A percentile compares a stretch with the other conserved stretches of the same genome.
These are phyloP conservation scores for Cucurbita ficifolia DNA, from an alignment of 306 rosid genomes.

Conservation along the genomic window DNA sequence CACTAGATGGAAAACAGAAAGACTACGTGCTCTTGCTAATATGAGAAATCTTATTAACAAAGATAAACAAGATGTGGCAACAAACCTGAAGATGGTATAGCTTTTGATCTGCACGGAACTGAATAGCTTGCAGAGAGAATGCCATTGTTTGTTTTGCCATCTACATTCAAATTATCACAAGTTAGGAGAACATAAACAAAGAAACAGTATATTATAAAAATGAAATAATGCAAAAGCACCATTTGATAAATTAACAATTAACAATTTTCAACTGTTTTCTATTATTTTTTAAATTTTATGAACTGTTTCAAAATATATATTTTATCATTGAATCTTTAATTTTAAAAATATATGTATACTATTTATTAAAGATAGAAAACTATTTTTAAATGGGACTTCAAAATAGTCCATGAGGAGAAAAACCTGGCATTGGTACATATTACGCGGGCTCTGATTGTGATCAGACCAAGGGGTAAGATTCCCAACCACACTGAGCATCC, in stretches of 20 bases:
- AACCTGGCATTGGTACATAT: slow-evolving; percentile 99
- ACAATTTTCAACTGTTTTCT: not conserved
- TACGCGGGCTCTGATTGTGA: slow-evolving; percentile 97
- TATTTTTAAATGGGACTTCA: not conserved
- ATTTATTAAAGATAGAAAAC: not conserved
- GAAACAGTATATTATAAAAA: not conserved
- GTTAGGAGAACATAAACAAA: slow-evolving; percentile 2
- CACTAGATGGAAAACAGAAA: not conserved
- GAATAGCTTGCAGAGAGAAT: slow-evolving; percentile 66
- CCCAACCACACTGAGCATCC: slow-evolving; percentile 89
- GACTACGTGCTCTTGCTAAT: not conserved
- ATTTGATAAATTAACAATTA: not conserved
- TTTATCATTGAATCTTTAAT: not conserved
- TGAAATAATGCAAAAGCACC: not conserved
- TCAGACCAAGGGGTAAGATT: slow-evolving; percentile 97
- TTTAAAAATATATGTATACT: not conserved
- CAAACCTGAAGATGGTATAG: slow-evolving; percentile 87
- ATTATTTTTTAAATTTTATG: not conserved
- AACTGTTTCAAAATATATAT: not conserved
- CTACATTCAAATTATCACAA: slow-evolving; percentile 19
- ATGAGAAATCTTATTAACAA: not conserved
- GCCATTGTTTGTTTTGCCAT: slow-evolving; percentile 99
- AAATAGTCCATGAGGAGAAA: not conserved
- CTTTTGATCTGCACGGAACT: slow-evolving; percentile 84
- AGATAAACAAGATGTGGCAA: not conserved